Percentiles rank a stretch among this genome's conserved stretches.
phyloP scores from a whole-genome alignment of 768 basidiomycete species.

The Suillus placidus region DNA sequence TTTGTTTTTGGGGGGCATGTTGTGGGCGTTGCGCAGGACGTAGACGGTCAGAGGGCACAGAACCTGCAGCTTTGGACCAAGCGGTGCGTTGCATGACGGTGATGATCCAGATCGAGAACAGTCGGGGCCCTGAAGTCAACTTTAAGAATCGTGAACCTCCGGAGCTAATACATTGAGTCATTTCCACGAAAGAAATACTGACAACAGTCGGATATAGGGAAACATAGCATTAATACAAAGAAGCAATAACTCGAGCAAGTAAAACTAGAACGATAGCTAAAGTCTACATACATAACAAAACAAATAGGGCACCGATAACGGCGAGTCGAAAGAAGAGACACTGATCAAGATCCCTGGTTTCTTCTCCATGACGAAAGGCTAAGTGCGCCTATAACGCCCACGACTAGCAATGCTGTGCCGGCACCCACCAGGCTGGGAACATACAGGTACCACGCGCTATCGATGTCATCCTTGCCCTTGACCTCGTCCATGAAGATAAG shows the following conservation, averaged over 20 bases:
- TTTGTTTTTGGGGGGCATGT: constrained; percentile 23
- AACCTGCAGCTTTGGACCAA: constrained; percentile 38
- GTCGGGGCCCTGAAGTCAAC: neutral
- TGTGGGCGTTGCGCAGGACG: constrained; percentile 18
- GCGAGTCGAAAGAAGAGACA: neutral
- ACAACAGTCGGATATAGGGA: neutral
- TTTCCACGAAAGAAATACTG: neutral
- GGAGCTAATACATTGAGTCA: neutral
- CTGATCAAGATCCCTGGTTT: constrained; percentile 57
- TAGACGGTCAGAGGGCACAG: constrained; percentile 60
- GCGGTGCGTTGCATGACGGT: constrained; percentile 9
- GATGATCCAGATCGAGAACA: neutral
- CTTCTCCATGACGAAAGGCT: constrained; percentile 73
- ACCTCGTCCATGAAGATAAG: constrained; percentile 47
- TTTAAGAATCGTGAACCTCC: neutral
- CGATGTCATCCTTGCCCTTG: constrained; percentile 56
- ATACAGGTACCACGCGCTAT: constrained; percentile 79
- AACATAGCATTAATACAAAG: neutral
- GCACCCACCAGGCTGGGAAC: constrained; percentile 80
- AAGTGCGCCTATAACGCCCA: constrained; percentile 76
- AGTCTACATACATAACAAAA: constrained; percentile 18
- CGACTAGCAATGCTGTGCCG: constrained; percentile 79
- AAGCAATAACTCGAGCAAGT: neutral
- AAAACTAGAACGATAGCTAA: neutral
- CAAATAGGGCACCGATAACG: constrained; percentile 15